Base-by-base conservation (phyloP, 73 alveolate species). In the Paraurostyla sp. region DNA sequence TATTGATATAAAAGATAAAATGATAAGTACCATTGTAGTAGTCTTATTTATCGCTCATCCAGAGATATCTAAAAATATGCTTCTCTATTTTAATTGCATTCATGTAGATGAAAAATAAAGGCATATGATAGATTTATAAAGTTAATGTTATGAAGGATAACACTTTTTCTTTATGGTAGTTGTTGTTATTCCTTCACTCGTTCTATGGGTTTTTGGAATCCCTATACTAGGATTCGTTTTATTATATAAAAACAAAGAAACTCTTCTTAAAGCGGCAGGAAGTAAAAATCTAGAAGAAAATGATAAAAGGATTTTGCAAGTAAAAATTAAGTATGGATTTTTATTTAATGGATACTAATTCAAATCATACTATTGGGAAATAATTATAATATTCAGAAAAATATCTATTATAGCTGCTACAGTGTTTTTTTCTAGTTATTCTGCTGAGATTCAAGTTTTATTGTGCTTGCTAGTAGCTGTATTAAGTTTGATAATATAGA, bases 291-390 rank as follows among this genome's bases (percentile, higher is more conserved):
- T 43, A 23, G 27, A 29, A n/a, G 33, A 59, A 20, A 0, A 22
- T 22, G n/a, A n/a, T n/a, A n/a, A n/a, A n/a, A n/a, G n/a, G n/a
- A n/a, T n/a, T n/a, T n/a, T n/a, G n/a, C n/a, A 13, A 46, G 57
- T 46, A 46, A 46, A 46, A 15, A 46, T 38, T 27, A 88, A 71
- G 62, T 88, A 83, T 83, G 94, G 92, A 0, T 88, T 81, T 18
- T 43, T 88, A 7, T 73, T 38, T 38, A 0, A 36, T 36, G 92
- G 92, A 3, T 88, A 57, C 75, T n/a, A 62, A 15, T 29, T 30
- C 6, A n/a, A 27, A 25, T 18, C 49, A 0, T 88, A 16, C 80
- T 82, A 62, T 35, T 85, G 93, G 93, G 93, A 85, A 33, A 63
- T 85, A 38, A 68, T 75, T 52, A 87, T 87, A 0, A 32, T 87